Conservation (phyloP, 1,284 basidiomycete genomes). For the Termitomyces sp. region DNA sequence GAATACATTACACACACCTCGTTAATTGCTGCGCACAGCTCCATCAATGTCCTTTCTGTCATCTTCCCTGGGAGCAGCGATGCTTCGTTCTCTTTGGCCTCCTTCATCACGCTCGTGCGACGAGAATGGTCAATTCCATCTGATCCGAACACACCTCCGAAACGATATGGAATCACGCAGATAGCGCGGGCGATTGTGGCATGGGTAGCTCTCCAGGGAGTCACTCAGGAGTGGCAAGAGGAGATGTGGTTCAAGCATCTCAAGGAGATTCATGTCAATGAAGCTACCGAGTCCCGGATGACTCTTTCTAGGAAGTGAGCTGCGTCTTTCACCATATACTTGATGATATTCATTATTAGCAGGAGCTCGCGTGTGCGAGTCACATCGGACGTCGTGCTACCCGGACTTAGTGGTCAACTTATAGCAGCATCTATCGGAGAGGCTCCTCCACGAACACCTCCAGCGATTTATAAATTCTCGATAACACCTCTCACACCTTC, state of each 20-base stretch:
- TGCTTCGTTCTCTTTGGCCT: constrained; percentile 70
- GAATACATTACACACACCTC: constrained; percentile 75
- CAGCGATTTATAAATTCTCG: constrained; percentile 7
- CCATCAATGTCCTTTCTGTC: constrained; percentile 64
- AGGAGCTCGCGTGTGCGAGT: constrained; percentile 58
- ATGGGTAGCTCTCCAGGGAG: constrained; percentile 73
- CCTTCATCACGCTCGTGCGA: constrained; percentile 69
- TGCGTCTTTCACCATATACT: background rate
- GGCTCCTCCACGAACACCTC: constrained; percentile 29
- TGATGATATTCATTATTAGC: background rate
- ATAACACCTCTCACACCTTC: constrained; percentile 8
- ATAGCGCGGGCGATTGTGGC: constrained; percentile 65
- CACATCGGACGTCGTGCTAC: constrained; percentile 62
- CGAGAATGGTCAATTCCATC: constrained; percentile 64
- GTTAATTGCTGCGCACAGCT: constrained; percentile 64
- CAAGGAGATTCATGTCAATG: constrained; percentile 60
- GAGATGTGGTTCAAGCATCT: constrained; percentile 59
- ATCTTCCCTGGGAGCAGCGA: constrained; percentile 74
- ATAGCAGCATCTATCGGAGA: constrained; percentile 71
- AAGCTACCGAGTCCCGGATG: constrained; percentile 31
- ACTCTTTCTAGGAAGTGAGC: constrained; percentile 30
- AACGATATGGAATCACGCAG: constrained; percentile 57
- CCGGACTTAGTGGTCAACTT: constrained; percentile 59
- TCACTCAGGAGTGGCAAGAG: constrained; percentile 75
- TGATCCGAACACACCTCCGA: constrained; percentile 49